Percentiles rank a stretch among this genome's conserved stretches.
phyloP scores from a whole-genome alignment of 345 rosid genomes.

The Aethionema arabicum region DNA sequence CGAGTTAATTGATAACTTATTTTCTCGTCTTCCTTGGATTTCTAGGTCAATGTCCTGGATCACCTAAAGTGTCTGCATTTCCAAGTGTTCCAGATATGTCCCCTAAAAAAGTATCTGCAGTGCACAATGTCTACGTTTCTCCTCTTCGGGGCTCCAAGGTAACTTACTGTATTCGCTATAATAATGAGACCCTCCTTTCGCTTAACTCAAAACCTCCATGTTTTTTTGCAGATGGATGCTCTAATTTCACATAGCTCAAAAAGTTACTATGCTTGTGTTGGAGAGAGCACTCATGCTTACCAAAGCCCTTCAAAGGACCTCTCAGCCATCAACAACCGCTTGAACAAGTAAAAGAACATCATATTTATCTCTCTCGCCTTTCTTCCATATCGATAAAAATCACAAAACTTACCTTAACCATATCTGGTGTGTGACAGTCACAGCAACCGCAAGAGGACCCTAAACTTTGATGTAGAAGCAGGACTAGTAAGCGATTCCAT shows the following conservation, averaged over 20 bases:
- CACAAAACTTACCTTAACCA: background rate
- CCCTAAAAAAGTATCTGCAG: constrained; percentile 86
- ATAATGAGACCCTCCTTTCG: constrained; percentile 3
- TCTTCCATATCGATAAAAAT: constrained; percentile 7
- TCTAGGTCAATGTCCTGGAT: constrained; percentile 79
- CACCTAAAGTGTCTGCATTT: constrained; percentile 79
- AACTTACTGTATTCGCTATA: constrained; percentile 14
- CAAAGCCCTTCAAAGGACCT: constrained; percentile 98
- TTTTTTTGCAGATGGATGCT: constrained; percentile 81
- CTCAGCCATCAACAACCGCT: constrained; percentile 77
- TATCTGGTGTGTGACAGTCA: background rate
- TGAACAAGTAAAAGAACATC: constrained; percentile 58
- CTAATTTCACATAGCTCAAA: constrained; percentile 77
- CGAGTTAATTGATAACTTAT: constrained; percentile 4
- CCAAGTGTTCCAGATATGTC: constrained; percentile 97
- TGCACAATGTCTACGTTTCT: constrained; percentile 89
- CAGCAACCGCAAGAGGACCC: constrained; percentile 65
- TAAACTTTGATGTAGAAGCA: constrained; percentile 77
- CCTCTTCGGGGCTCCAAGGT: constrained; percentile 97
- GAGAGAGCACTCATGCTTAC: constrained; percentile 96
- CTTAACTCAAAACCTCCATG: background rate
- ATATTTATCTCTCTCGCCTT: background rate
- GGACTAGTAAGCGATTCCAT: constrained; percentile 93
- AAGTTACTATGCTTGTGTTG: constrained; percentile 97
- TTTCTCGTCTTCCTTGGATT: constrained; percentile 23